phyloP scores from a whole-genome alignment of 352 stramenopile genomes.

The Pythium apleroticum region DNA sequence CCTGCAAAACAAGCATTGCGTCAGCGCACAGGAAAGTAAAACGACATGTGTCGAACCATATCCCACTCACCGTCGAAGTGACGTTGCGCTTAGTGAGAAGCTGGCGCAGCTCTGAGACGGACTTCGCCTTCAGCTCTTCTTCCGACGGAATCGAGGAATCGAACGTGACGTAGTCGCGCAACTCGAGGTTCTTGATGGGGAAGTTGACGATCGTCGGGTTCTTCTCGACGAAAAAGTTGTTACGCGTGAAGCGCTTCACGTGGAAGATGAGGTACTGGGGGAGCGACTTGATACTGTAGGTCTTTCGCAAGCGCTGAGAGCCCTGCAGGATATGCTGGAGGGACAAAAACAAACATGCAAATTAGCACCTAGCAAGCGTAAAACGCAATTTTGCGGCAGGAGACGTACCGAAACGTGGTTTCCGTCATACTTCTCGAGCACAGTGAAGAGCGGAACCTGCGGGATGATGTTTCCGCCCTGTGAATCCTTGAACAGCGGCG shows the following conservation, averaged over 20 bases:
- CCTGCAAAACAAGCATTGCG: conserved; percentile 28
- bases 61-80: conserved; percentile 7
- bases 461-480: conserved; percentile 97
- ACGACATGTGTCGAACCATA: not conserved
- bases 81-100: conserved; percentile 18
- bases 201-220: conserved; percentile 99
- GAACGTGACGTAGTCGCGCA: conserved; percentile 88
- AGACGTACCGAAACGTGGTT: conserved; percentile 59
- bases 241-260: conserved; percentile 96
- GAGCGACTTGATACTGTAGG: conserved; percentile 92
- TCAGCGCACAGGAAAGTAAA: not conserved
- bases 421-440: conserved; percentile 98
- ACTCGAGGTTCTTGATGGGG: conserved; percentile 98
- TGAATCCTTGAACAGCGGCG: conserved; percentile 98
- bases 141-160: conserved; percentile 46
- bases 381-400: not conserved
- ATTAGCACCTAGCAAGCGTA: too few relatives aligned
- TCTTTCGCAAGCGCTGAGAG: conserved; percentile 84
- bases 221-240: conserved; percentile 99
- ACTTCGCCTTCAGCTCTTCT: conserved; percentile 42
- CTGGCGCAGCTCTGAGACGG: conserved; percentile 14
- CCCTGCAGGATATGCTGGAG: conserved; percentile 77
- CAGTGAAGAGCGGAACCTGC: conserved; percentile 94
- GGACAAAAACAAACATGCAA: not conserved
- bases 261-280: conserved; percentile 97